These are phyloP conservation scores for Ordospora pajunii DNA, from an alignment of 371 early-diverging fungal genomes.

Conservation along the genomic window DNA sequence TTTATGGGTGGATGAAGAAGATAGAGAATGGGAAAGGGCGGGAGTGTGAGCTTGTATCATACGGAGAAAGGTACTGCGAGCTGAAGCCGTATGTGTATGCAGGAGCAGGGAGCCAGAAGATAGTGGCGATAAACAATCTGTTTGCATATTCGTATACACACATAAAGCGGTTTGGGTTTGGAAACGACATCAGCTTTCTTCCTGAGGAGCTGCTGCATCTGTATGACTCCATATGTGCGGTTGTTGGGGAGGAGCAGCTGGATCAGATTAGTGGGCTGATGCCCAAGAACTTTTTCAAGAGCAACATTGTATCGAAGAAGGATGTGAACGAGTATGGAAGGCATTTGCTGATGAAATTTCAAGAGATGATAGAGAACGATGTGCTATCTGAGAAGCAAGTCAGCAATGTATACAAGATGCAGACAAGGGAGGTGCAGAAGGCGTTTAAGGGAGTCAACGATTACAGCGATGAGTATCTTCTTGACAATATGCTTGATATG, in stretches of 20 bases:
- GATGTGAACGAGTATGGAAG: slow-evolving; percentile 57
- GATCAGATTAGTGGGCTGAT: slow-evolving; percentile 44
- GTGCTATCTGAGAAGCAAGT: slow-evolving; percentile 50
- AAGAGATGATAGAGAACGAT: slow-evolving; percentile 50
- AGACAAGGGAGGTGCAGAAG: slow-evolving; percentile 47
- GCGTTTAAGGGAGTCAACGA: slow-evolving; percentile 25
- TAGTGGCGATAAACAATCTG: slow-evolving; percentile 55
- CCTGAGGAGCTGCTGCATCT: slow-evolving; percentile 61
- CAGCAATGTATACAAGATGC: slow-evolving; percentile 53
- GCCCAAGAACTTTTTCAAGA: slow-evolving; percentile 60
- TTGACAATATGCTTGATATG: slow-evolving; percentile 53
- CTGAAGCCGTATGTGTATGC: slow-evolving; percentile 56
- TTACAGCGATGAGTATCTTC: slow-evolving; percentile 39
- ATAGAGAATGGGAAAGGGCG: slow-evolving; percentile 55
- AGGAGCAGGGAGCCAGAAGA: neutral
- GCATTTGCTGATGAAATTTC: slow-evolving; percentile 50
- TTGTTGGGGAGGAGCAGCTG: slow-evolving; percentile 49
- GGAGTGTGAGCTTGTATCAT: slow-evolving; percentile 51
- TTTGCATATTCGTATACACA: slow-evolving; percentile 58
- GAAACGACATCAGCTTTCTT: slow-evolving; percentile 60
- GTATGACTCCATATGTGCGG: slow-evolving; percentile 55
- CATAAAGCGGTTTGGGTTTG: slow-evolving; percentile 59
- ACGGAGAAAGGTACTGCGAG: slow-evolving; percentile 61
- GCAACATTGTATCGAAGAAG: slow-evolving; percentile 57
- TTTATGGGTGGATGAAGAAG: slow-evolving; percentile 58